Base-by-base conservation (phyloP, 2,329 filamentous ascomycete species). In the Fusarium chlamydosporum region DNA sequence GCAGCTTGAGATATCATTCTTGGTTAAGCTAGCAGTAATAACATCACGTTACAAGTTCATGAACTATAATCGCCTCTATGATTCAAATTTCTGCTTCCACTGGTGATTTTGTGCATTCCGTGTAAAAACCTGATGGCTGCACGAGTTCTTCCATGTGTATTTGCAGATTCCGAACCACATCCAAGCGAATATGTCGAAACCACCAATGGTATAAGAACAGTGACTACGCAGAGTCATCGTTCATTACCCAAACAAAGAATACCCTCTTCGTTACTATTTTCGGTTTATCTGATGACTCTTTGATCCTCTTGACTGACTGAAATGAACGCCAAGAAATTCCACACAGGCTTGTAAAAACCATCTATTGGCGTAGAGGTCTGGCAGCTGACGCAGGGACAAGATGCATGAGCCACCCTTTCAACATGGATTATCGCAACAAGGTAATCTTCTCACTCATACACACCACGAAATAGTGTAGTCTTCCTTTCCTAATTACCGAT, bases 11-110 rank as follows among this genome's bases (percentile, higher is more conserved):
- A 16, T n/a, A 5, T 18, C 9, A 23, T 53, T 15, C 16, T 27
- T 11, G 45, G 20, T 18, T 16, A 13, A 20, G 2, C 12, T 27
- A 26, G 31, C 40, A 52, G 42, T 41, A 50, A 63, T 41, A 35
- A 31, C 23, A 45, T 47, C 7, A 63, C 35, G 42, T 59, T 52
- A 41, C 16, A 38, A 16, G 33, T 57, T 23, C 61, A 43, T 33
- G 43, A 6, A 27, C 4, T 6, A 0, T 7, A 1, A 9, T 10
- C 7, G 7, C 9, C 7, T 5, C n/a, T 16, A 6, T 41, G 29
- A 52, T 13, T 13, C 7, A 12, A n/a, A 11, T 2, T 13, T 20
- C 11, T 10, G 9, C 23, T 29, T 15, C 2, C 13, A 31, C 15
- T 11, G 6, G 10, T 4, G 2, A 6, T 12, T 18, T 8, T n/a